phyloP scores from a whole-genome alignment of 202 grass and related monocot species.

The Schoenoplectus tabernaemontani region DNA sequence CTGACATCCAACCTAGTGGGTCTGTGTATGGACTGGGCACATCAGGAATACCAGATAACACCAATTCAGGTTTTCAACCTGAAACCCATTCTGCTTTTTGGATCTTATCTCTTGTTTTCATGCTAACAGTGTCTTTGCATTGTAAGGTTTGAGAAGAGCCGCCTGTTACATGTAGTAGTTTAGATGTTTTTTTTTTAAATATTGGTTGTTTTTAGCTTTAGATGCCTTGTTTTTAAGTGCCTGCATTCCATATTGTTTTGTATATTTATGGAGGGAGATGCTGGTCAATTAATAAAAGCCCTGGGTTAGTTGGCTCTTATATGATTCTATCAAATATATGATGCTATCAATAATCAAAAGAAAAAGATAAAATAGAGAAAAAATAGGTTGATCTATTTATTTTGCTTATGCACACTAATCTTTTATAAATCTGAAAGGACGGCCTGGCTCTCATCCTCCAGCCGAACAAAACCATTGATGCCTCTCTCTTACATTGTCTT shows the following conservation, averaged over 20 bases:
- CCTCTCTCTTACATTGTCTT: background rate
- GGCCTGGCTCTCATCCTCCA: background rate
- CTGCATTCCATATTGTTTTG: background rate
- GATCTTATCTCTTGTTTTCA: background rate
- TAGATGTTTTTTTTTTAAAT: background rate
- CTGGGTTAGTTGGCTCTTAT: background rate
- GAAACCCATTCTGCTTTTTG: slow-evolving; percentile 1
- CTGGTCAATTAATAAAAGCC: slow-evolving; percentile 7
- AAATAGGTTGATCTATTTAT: background rate
- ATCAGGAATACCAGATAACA: slow-evolving; percentile 4
- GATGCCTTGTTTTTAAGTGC: background rate
- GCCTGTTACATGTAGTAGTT: slow-evolving; percentile 1
- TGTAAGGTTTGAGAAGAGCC: background rate
- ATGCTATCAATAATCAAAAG: background rate
- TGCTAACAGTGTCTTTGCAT: background rate
- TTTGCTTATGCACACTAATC: background rate
- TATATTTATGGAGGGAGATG: slow-evolving; percentile 3
- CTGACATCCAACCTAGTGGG: background rate
- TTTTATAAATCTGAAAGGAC: background rate
- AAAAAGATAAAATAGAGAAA: background rate
- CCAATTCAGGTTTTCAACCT: slow-evolving; percentile 10
- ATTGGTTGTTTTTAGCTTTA: background rate
- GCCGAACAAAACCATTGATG: background rate
- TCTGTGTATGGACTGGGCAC: slow-evolving; percentile 13
- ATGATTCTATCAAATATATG: background rate